Evolutionary conservation across 345 rosid genomes (phyloP).

Genomic region (Psidium guajava): DNA sequence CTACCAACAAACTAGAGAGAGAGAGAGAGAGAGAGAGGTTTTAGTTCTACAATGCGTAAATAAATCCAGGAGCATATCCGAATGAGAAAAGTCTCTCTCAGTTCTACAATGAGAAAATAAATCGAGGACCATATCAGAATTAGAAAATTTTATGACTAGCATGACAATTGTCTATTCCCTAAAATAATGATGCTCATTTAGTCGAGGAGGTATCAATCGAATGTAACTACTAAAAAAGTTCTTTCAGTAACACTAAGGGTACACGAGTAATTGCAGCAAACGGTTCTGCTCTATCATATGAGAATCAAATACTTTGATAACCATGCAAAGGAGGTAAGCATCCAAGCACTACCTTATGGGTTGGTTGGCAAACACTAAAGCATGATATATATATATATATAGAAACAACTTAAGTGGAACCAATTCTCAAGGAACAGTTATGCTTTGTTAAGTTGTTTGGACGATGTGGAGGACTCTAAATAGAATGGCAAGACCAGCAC

Average conservation of each 20-base stretch:
- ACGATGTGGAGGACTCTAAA: background rate
- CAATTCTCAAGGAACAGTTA: background rate
- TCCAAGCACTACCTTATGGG: background rate
- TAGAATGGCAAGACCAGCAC: background rate
- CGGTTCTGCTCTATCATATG: background rate
- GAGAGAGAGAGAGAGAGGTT: background rate
- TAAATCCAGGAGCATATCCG: too few species aligned
- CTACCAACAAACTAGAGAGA: slow-evolving; percentile 63
- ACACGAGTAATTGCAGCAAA: background rate
- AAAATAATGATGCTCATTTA: background rate
- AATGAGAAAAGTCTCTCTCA: too few species aligned
- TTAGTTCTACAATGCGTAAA: background rate
- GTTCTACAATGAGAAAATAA: too few species aligned
- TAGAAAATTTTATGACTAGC: background rate
- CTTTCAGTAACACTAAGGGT: background rate
- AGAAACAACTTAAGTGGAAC: background rate
- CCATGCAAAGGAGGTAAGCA: background rate
- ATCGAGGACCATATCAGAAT: background rate
- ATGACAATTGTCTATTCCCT: background rate
- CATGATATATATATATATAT: background rate
- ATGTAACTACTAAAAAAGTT: background rate
- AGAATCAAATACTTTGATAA: background rate
- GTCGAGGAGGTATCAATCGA: background rate
- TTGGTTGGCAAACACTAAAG: background rate
- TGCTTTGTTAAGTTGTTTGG: background rate